Percentiles rank a stretch among this genome's conserved stretches.
These are phyloP conservation scores for Coccomyxa subellipsoidea DNA, from an alignment of 163 green algal genomes.

Conservation along the genomic window DNA sequence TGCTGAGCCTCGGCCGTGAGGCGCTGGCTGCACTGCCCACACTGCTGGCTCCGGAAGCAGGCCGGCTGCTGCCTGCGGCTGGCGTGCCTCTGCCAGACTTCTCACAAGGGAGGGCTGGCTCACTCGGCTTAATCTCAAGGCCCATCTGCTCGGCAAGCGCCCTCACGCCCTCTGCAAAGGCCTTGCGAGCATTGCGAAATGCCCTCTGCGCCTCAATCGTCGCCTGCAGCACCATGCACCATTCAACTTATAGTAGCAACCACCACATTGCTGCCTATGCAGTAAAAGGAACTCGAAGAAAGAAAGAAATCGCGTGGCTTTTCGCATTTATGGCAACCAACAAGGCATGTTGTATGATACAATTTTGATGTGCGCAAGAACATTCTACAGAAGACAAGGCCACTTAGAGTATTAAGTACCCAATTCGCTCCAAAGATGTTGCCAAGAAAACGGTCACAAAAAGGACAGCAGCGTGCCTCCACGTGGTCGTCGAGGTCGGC, in stretches of 20 bases:
- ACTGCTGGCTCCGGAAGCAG: background rate
- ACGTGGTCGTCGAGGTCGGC: background rate
- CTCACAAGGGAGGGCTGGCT: background rate
- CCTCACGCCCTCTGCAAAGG: background rate
- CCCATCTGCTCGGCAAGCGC: background rate
- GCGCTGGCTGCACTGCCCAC: background rate
- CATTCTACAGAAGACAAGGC: too few species aligned
- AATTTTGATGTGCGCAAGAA: too few species aligned
- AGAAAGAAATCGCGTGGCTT: too few species aligned
- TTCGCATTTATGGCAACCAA: too few species aligned
- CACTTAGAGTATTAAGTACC: too few species aligned
- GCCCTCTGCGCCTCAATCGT: background rate
- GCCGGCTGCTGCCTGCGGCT: background rate
- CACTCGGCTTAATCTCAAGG: background rate
- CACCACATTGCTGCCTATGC: too few species aligned
- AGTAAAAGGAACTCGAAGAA: too few species aligned
- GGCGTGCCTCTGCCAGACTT: background rate
- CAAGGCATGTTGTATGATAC: too few species aligned
- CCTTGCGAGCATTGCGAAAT: background rate
- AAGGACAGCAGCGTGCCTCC: background rate
- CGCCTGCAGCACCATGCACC: background rate
- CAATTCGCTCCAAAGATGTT: too few species aligned
- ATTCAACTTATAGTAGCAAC: background rate
- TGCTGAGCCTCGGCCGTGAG: background rate
- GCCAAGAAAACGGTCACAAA: too few species aligned